phyloP scores from a whole-genome alignment of 257 asterid genomes.

The Solanum pinnatisectum region DNA sequence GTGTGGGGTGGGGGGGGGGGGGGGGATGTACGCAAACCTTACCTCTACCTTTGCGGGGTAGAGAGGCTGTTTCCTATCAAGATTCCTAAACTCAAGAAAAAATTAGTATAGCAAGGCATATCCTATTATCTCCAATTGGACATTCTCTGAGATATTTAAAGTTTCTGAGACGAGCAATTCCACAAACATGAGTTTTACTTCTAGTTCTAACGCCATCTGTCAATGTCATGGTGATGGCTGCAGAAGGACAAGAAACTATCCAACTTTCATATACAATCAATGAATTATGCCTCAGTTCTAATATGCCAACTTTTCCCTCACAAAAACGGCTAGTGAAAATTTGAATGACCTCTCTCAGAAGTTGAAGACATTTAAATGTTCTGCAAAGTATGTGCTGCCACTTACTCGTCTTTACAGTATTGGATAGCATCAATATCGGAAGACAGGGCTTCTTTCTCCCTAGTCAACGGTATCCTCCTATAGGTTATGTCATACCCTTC shows the following conservation, averaged over 20 bases:
- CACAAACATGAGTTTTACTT: neutral
- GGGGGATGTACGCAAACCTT: neutral
- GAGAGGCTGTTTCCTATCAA: neutral
- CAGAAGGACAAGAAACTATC: neutral
- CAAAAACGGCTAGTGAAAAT: neutral
- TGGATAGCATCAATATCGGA: conserved; percentile 93
- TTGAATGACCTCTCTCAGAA: neutral
- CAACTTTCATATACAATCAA: neutral
- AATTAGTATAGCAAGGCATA: neutral
- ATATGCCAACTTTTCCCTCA: neutral
- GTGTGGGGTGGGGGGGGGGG: neutral
- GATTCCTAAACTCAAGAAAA: neutral
- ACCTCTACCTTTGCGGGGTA: neutral
- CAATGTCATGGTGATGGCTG: neutral
- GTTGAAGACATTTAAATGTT: neutral
- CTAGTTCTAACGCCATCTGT: neutral
- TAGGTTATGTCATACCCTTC: conserved; percentile 61
- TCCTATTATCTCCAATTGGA: neutral
- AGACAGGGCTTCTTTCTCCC: conserved; percentile 94
- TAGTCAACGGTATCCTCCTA: conserved; percentile 86
- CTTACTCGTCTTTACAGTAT: conserved; percentile 83
- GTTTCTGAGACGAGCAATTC: neutral
- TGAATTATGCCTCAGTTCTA: neutral
- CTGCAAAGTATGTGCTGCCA: conserved; percentile 9
- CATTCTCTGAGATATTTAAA: neutral